These are phyloP conservation scores for Pichia heedii DNA, from an alignment of 805 yeast species.

Conservation along the genomic window DNA sequence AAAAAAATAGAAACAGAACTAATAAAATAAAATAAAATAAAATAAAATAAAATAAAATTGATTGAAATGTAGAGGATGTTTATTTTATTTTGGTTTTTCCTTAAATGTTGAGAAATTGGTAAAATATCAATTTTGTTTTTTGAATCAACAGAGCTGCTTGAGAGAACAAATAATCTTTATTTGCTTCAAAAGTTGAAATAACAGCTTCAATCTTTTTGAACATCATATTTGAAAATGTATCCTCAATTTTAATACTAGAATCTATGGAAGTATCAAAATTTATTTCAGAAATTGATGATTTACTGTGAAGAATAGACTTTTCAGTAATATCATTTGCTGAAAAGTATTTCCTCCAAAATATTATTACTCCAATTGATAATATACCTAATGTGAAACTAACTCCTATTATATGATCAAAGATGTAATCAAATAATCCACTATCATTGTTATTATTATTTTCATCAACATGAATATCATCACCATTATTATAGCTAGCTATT, in stretches of 20 bases:
- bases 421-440: background rate
- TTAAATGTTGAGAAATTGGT: conserved; percentile 8
- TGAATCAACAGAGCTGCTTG: conserved; percentile 6
- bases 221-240: background rate
- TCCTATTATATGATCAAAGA: background rate
- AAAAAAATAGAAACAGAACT: too few relatives aligned
- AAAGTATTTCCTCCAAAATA: conserved; percentile 19
- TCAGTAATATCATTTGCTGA: background rate
- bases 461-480: too few relatives aligned
- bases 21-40: too few relatives aligned
- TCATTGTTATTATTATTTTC: background rate
- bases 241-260: too few relatives aligned
- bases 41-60: too few relatives aligned
- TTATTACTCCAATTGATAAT: conserved; percentile 22
- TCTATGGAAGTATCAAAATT: background rate
- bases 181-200: background rate
- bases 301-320: too few relatives aligned
- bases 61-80: too few relatives aligned
- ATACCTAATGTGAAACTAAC: conserved; percentile 24
- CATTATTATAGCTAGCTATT: too few relatives aligned
- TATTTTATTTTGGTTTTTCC: too few relatives aligned
- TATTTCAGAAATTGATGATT: background rate
- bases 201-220: conserved; percentile 4
- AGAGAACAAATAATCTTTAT: conserved; percentile 4
- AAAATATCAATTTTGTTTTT: conserved; percentile 9